Conservation (phyloP, 2,329 filamentous ascomycete species). For the Monilinia vaccinii-corymbosi region DNA sequence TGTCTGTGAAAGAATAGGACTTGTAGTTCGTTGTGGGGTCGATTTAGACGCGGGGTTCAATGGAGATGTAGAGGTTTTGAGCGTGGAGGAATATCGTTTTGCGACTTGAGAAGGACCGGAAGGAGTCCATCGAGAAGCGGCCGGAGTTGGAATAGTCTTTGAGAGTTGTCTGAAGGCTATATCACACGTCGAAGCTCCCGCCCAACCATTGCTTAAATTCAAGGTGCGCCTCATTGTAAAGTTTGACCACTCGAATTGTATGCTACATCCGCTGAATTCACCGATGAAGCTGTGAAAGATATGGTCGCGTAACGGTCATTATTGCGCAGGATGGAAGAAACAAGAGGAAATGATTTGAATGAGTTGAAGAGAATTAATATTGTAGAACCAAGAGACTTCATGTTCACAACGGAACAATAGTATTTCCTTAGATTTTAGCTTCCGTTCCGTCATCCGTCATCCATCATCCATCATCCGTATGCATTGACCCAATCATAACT, state of each 20-base stretch:
- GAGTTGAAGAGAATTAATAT: background rate
- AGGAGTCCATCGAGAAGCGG: slow-evolving; percentile 11
- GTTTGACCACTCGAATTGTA: slow-evolving; percentile 6
- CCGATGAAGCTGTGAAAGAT: slow-evolving; percentile 17
- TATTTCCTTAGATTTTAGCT: too few relatives aligned
- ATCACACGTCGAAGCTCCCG: slow-evolving; percentile 16
- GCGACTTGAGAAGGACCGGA: slow-evolving; percentile 2
- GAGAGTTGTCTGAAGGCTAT: slow-evolving; percentile 22
- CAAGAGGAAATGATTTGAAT: background rate
- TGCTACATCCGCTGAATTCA: slow-evolving; percentile 24
- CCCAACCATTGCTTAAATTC: slow-evolving; percentile 19
- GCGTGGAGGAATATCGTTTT: slow-evolving; percentile 16
- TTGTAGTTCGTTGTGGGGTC: slow-evolving; percentile 11
- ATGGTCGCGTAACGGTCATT: slow-evolving; percentile 20
- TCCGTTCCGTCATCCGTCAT: slow-evolving; percentile 5
- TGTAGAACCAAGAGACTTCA: too few relatives aligned
- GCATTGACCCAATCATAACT: background rate
- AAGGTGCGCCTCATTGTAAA: slow-evolving; percentile 24
- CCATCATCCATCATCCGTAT: background rate
- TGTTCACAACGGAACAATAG: background rate
- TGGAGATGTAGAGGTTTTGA: slow-evolving; percentile 12
- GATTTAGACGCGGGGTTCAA: slow-evolving; percentile 10
- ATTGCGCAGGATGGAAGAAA: slow-evolving; percentile 13
- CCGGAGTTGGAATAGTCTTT: slow-evolving; percentile 10
- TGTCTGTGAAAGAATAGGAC: slow-evolving; percentile 13